Evolutionary conservation across 768 basidiomycete genomes (phyloP).

Genomic region (Xerocomellus amylosporus): DNA sequence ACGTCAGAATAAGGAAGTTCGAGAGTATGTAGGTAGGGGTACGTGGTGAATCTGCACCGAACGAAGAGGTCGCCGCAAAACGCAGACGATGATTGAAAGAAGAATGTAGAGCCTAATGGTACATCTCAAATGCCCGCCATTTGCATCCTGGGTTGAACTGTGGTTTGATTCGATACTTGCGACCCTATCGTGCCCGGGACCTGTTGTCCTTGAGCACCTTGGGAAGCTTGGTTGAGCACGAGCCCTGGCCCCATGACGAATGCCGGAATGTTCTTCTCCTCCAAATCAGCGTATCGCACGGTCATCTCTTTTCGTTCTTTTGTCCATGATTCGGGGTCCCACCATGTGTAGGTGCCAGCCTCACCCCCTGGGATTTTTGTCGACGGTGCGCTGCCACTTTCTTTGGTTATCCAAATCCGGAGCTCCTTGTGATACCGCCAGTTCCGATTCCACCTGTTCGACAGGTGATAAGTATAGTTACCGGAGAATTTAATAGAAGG

Average conservation of each 20-base stretch:
- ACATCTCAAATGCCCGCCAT: slow-evolving; percentile 34
- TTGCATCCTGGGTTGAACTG: slow-evolving; percentile 33
- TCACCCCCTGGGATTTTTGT: slow-evolving; percentile 80
- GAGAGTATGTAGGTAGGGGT: slow-evolving; percentile 4
- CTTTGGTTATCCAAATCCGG: slow-evolving; percentile 81
- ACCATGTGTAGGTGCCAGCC: slow-evolving; percentile 86
- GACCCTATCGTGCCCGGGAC: slow-evolving; percentile 33
- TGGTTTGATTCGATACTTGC: slow-evolving; percentile 25
- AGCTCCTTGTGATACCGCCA: slow-evolving; percentile 97
- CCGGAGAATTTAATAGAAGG: neutral
- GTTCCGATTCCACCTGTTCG: slow-evolving; percentile 79
- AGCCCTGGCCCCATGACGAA: slow-evolving; percentile 54
- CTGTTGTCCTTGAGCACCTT: slow-evolving; percentile 39
- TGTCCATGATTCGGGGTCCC: slow-evolving; percentile 78
- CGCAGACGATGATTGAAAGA: slow-evolving; percentile 8
- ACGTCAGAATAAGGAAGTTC: slow-evolving; percentile 23
- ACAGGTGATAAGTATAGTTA: slow-evolving; percentile 5
- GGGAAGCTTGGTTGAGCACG: slow-evolving; percentile 35
- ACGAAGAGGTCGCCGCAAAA: slow-evolving; percentile 12
- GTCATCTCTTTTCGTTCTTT: slow-evolving; percentile 78
- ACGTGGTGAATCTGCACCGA: slow-evolving; percentile 1
- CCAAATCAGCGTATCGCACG: slow-evolving; percentile 69
- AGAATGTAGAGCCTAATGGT: slow-evolving; percentile 5
- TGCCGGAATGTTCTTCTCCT: slow-evolving; percentile 67
- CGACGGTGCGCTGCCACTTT: slow-evolving; percentile 72